phyloP scores from a whole-genome alignment of 1,284 basidiomycete genomes.

The Cryptococcus sp. region DNA sequence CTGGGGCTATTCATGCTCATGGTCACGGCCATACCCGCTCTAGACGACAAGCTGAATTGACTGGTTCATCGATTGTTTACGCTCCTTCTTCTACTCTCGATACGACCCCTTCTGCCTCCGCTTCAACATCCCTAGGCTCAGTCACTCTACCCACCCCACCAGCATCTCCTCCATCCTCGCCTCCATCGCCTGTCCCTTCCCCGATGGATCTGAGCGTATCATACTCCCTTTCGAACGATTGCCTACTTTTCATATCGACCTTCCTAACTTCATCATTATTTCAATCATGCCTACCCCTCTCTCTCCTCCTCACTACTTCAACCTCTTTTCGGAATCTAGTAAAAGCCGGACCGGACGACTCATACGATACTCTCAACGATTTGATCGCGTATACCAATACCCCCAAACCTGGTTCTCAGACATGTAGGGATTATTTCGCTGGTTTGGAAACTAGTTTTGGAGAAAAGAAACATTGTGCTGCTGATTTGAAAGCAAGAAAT shows the following conservation, averaged over 20 bases:
- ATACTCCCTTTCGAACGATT: conserved; percentile 61
- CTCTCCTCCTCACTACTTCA: conserved; percentile 61
- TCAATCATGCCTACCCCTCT: conserved; percentile 67
- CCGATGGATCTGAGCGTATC: conserved; percentile 63
- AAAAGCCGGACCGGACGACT: conserved; percentile 53
- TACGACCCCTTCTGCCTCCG: conserved; percentile 1
- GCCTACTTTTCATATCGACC: conserved; percentile 64
- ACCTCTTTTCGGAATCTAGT: conserved; percentile 50
- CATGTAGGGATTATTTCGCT: conserved; percentile 31
- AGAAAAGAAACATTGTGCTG: conserved; percentile 33
- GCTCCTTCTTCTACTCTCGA: neutral
- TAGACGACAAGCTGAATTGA: no score
- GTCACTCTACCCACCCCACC: conserved; percentile 38
- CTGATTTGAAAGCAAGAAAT: conserved; percentile 20
- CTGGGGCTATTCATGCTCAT: no score
- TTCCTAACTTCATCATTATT: conserved; percentile 63
- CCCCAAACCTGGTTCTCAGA: conserved; percentile 16
- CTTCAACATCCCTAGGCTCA: conserved; percentile 4
- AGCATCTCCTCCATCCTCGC: conserved; percentile 44
- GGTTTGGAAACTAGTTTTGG: conserved; percentile 16
- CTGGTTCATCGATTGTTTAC: neutral
- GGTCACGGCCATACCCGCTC: no score
- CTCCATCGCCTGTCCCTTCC: conserved; percentile 69
- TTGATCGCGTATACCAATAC: conserved; percentile 50
- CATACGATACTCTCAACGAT: conserved; percentile 62